A percentile compares a stretch with the other conserved stretches of the same genome.
These are phyloP conservation scores for Neofusicoccum ribis DNA, from an alignment of 2,329 filamentous ascomycete species.

Conservation along the genomic window DNA sequence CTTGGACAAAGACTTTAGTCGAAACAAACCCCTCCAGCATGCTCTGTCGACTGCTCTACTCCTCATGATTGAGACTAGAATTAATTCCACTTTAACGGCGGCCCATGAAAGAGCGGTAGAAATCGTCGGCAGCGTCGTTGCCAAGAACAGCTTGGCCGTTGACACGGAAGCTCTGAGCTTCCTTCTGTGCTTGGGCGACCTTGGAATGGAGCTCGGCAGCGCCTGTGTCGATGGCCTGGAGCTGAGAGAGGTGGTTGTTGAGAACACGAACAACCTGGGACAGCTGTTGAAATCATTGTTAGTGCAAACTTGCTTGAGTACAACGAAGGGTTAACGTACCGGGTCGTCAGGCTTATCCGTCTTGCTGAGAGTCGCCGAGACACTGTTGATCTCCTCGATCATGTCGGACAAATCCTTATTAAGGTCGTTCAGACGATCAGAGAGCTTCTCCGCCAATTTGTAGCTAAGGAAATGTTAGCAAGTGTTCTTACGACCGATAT, in stretches of 20 bases:
- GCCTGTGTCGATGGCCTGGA: constrained; percentile 91
- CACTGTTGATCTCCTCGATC: constrained; percentile 97
- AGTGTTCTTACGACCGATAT: not conserved
- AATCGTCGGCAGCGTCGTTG: constrained; percentile 77
- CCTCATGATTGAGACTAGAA: not conserved
- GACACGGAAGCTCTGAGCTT: constrained; percentile 61
- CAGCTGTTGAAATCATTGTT: constrained; percentile 56
- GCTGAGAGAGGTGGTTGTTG: constrained; percentile 85
- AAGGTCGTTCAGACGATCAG: constrained; percentile 89
- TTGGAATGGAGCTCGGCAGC: constrained; percentile 79
- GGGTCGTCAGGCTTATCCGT: constrained; percentile 67
- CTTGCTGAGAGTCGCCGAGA: constrained; percentile 86
- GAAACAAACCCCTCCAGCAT: not conserved
- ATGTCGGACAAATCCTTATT: constrained; percentile 89
- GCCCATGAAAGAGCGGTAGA: constrained; percentile 85
- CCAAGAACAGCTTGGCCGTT: constrained; percentile 54
- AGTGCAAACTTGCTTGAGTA: not conserved
- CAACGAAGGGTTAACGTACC: constrained; percentile 23
- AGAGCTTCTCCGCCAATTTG: constrained; percentile 90
- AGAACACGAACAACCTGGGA: constrained; percentile 94
- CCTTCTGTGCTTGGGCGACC: constrained; percentile 78
- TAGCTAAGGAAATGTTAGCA: constrained; percentile 52
- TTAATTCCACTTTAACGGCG: constrained; percentile 48
- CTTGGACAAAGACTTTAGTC: not conserved
- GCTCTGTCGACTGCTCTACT: not conserved